phyloP scores from a whole-genome alignment of 1,139 yeast genomes.

The Arxiozyma heterogenica region DNA sequence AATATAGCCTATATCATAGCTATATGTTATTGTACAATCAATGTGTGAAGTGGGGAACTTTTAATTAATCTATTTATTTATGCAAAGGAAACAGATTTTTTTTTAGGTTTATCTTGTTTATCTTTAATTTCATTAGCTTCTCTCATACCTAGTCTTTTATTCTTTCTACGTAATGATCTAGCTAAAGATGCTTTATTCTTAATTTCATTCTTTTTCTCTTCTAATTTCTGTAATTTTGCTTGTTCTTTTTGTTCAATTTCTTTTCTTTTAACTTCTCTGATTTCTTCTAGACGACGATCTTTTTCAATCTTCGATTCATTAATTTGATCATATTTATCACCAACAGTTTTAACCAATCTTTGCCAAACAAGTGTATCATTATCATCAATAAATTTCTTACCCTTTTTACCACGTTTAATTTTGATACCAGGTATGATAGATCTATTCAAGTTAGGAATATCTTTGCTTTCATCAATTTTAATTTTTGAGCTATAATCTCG shows the following conservation, averaged over 20 bases:
- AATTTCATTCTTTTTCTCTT: slow-evolving; percentile 69
- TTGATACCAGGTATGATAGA: slow-evolving; percentile 83
- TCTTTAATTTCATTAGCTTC: slow-evolving; percentile 18
- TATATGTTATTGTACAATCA: not conserved
- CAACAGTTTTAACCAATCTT: slow-evolving; percentile 68
- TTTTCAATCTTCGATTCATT: slow-evolving; percentile 87
- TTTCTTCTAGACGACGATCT: slow-evolving; percentile 78
- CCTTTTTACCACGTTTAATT: slow-evolving; percentile 75
- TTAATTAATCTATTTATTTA: not conserved
- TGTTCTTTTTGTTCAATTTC: slow-evolving; percentile 82
- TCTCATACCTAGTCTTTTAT: slow-evolving; percentile 42
- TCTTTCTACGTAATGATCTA: slow-evolving; percentile 60
- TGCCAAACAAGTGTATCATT: slow-evolving; percentile 54
- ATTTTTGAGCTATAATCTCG: slow-evolving; percentile 38
- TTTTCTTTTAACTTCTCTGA: slow-evolving; percentile 74
- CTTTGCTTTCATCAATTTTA: slow-evolving; percentile 64
- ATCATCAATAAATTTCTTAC: slow-evolving; percentile 78
- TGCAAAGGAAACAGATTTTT: slow-evolving; percentile 14
- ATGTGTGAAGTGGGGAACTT: not conserved
- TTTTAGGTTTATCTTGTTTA: slow-evolving; percentile 1
- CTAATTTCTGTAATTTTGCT: slow-evolving; percentile 58
- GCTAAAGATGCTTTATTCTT: slow-evolving; percentile 63
- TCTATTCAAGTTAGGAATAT: slow-evolving; percentile 68
- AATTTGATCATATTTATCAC: slow-evolving; percentile 71
- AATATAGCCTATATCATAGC: no score